Evolutionary conservation across 2,329 filamentous ascomycete species (phyloP).

Genomic region (Saccharata proteae): DNA sequence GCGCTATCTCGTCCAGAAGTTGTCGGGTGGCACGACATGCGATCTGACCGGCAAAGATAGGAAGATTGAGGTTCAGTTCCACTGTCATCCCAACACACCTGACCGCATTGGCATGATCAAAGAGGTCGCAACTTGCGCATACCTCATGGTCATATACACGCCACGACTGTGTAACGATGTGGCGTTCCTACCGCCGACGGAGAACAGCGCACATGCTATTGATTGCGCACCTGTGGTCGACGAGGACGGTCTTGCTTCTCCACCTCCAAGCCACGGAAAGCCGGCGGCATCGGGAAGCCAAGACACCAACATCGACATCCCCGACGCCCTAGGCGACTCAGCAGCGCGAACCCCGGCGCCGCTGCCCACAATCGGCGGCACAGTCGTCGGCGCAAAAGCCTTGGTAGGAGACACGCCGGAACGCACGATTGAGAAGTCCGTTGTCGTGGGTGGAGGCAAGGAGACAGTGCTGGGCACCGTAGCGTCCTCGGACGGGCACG

Average conservation of each 20-base stretch:
- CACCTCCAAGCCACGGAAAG: neutral
- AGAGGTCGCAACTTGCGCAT: conserved; percentile 80
- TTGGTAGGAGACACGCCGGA: conserved; percentile 44
- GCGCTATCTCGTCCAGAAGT: conserved; percentile 71
- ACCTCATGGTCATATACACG: conserved; percentile 87
- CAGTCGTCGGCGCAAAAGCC: conserved; percentile 45
- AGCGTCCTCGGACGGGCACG: conserved; percentile 47
- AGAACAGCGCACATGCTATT: conserved; percentile 64
- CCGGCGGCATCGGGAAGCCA: neutral
- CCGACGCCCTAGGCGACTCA: conserved; percentile 14
- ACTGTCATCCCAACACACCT: conserved; percentile 62
- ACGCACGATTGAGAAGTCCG: conserved; percentile 42
- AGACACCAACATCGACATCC: conserved; percentile 3
- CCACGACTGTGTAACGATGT: conserved; percentile 78
- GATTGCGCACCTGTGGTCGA: conserved; percentile 61
- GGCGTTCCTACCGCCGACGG: conserved; percentile 71
- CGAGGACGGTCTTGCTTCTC: conserved; percentile 39
- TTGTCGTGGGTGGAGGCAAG: conserved; percentile 37
- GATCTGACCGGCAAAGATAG: conserved; percentile 73
- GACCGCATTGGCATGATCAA: conserved; percentile 88
- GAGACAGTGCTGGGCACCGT: conserved; percentile 41
- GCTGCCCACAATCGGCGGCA: conserved; percentile 41
- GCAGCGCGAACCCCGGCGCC: conserved; percentile 23
- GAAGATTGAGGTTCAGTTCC: conserved; percentile 72
- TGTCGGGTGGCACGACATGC: conserved; percentile 70